Conservation (phyloP, 805 yeast species). For the Isabelozyma rhagii region DNA sequence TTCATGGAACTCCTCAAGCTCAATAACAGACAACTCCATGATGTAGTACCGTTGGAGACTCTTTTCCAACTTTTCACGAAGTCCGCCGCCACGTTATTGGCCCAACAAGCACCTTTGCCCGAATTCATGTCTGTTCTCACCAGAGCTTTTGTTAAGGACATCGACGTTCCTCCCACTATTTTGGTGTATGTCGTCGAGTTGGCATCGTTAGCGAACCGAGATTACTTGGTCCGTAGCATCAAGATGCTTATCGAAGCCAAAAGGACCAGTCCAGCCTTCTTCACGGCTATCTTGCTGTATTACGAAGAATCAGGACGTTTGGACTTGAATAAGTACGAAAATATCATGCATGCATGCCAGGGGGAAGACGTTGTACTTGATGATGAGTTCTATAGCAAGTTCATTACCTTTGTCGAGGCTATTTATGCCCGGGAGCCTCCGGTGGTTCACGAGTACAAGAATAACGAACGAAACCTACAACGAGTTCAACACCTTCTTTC, state of each 20-base stretch:
- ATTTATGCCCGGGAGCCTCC: constrained; percentile 26
- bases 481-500: constrained; percentile 15
- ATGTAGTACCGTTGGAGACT: not conserved
- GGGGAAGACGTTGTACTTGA: constrained; percentile 9
- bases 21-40: not conserved
- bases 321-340: constrained; percentile 4
- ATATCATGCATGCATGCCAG: not conserved
- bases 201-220: constrained; percentile 12
- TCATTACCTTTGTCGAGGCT: constrained; percentile 24
- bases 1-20: constrained; percentile 13
- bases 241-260: constrained; percentile 6
- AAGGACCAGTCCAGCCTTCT: constrained; percentile 10
- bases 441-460: constrained; percentile 31
- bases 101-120: not conserved
- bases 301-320: constrained; percentile 1
- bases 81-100: constrained; percentile 9
- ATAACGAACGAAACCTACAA: constrained; percentile 25
- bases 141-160: not conserved
- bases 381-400: constrained; percentile 15
- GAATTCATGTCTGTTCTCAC: not conserved
- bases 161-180: constrained; percentile 11
- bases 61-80: constrained; percentile 11
- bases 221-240: constrained; percentile 3
- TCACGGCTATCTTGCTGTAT: constrained; percentile 7
- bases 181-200: constrained; percentile 25